phyloP scores from a whole-genome alignment of 805 yeast species.

The Nakazawaea pomicola region DNA sequence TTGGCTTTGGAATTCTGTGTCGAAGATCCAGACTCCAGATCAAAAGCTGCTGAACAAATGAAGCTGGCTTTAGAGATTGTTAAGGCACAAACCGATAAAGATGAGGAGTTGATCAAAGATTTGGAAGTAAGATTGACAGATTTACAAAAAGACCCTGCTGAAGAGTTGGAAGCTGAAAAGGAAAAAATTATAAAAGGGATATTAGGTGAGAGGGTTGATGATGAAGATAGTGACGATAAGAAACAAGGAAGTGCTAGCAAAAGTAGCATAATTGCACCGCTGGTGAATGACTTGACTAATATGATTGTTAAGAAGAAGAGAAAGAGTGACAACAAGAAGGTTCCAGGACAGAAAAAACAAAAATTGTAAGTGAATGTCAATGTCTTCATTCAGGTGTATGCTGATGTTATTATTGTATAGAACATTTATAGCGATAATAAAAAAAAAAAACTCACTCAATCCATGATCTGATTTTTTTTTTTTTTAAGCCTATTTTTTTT shows the following conservation, averaged over 20 bases:
- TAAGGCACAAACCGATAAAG: conserved; percentile 32
- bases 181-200: conserved; percentile 51
- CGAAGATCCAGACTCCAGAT: conserved; percentile 50
- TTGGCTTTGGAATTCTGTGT: conserved; percentile 69
- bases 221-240: conserved; percentile 14
- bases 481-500: no score
- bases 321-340: conserved; percentile 16
- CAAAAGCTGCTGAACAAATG: conserved; percentile 43
- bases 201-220: conserved; percentile 38
- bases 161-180: conserved; percentile 44
- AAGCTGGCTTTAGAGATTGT: conserved; percentile 38
- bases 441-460: background rate
- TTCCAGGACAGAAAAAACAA: conserved; percentile 7
- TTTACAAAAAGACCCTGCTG: conserved; percentile 45
- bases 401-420: no score
- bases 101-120: conserved; percentile 45
- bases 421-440: background rate
- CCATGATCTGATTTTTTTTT: conserved; percentile 4
- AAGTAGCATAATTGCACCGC: conserved; percentile 19
- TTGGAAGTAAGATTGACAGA: conserved; percentile 53
- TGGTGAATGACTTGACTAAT: conserved; percentile 58
- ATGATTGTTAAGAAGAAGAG: conserved; percentile 55
- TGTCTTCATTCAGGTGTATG: no score
- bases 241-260: conserved; percentile 15
- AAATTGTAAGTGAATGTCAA: conserved; percentile 1